These are phyloP conservation scores for Knufia petricola DNA, from an alignment of 2,329 filamentous ascomycete genomes.

Conservation along the genomic window DNA sequence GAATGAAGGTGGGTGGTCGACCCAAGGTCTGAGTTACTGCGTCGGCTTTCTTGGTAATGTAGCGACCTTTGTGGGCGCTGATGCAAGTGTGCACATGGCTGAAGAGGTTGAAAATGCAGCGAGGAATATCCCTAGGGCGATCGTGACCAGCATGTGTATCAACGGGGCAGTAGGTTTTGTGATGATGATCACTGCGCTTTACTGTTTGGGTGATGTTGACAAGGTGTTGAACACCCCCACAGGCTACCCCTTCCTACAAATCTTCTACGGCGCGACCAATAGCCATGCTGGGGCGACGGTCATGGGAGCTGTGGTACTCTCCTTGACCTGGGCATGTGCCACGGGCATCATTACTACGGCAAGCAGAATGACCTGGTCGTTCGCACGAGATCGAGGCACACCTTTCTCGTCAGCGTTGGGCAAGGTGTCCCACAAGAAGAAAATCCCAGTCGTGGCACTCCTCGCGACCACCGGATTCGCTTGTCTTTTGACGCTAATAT, in stretches of 20 bases:
- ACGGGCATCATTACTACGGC: slow-evolving; percentile 23
- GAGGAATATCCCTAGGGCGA: slow-evolving; percentile 24
- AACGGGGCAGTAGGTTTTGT: slow-evolving; percentile 29
- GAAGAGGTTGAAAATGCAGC: slow-evolving; percentile 25
- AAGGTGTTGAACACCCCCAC: slow-evolving; percentile 26
- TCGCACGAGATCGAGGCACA: slow-evolving; percentile 21
- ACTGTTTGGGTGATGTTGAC: slow-evolving; percentile 28
- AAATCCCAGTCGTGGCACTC: slow-evolving; percentile 18
- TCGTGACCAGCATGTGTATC: slow-evolving; percentile 24
- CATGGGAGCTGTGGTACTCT: slow-evolving; percentile 23
- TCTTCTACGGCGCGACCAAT: slow-evolving; percentile 23
- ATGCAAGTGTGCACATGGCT: slow-evolving; percentile 22
- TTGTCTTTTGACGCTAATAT: slow-evolving; percentile 21
- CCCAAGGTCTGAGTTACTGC: slow-evolving; percentile 28
- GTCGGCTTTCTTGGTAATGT: slow-evolving; percentile 29
- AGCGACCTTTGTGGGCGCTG: slow-evolving; percentile 24
- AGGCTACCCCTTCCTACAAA: slow-evolving; percentile 27
- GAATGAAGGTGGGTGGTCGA: slow-evolving; percentile 29
- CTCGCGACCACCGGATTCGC: slow-evolving; percentile 14
- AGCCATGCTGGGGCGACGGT: slow-evolving; percentile 22
- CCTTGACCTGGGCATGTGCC: slow-evolving; percentile 23
- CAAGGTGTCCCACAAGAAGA: slow-evolving; percentile 22
- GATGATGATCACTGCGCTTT: slow-evolving; percentile 28
- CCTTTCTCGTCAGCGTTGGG: slow-evolving; percentile 22
- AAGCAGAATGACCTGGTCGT: slow-evolving; percentile 23